Base-by-base conservation (phyloP, 108 stramenopile species). In the Craspedostauros australis region DNA sequence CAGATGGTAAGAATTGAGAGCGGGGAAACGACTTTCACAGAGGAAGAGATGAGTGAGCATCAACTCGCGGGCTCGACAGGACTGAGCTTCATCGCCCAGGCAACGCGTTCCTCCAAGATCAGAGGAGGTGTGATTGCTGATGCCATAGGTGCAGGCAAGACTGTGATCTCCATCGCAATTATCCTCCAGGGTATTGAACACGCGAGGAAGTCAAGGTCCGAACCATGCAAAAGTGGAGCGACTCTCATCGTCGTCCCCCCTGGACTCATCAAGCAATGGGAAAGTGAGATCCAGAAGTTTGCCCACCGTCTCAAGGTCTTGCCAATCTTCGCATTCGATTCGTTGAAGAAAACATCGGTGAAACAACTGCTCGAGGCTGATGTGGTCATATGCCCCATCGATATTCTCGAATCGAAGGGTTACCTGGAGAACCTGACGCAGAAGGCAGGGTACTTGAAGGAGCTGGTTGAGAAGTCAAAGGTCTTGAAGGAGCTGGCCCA, bases 61-160 rank as follows among this genome's bases (percentile, higher is more conserved):
- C 29, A 60, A 9, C 65, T 88, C 48, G 80, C 82, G 30, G 86
- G 86, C 23, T 55, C 60, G 6, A 73, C 66, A 45, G 80, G 79
- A 7, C 77, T 62, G 65, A 73, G 76, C 51, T 50, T 88, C 9
- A 59, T 70, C 31, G 80, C 80, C 1, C 72, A 74, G 50, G 86
- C 86, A 12, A 29, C 51, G 2, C 51, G 70, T 26, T 50, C 46
- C 22, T 49, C 67, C 2, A 66, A 46, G 5, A 49, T 88, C 1
- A 42, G 62, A 1, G 86, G 86, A n/a, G 86, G 86, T 16, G 86
- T 88, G 7, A 67, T 88, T n/a, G 86, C 74, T 28, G 86, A 88
- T 39, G 82, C 86, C 9, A 88, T 88, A 47, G 86, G 86, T 8
- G 65, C 76, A 41, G 86, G 86, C 11, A 88, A 88, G 50, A 88